phyloP scores from a whole-genome alignment of 2,329 filamentous ascomycete species.

The Venturia pyrina region DNA sequence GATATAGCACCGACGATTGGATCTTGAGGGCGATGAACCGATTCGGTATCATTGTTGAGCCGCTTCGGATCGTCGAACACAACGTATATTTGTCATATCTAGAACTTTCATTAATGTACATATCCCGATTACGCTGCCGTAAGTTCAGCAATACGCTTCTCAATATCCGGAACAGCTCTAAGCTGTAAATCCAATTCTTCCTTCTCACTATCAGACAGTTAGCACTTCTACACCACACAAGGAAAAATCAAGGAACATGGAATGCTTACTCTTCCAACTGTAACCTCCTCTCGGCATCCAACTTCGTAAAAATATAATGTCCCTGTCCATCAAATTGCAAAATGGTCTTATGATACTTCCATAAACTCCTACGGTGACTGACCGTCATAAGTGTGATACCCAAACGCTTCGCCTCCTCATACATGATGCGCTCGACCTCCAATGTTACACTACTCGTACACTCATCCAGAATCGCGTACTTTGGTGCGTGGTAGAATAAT shows the following conservation, averaged over 20 bases:
- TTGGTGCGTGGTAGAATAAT: slow-evolving; percentile 84
- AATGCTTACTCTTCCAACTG: slow-evolving; percentile 66
- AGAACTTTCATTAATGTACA: not conserved
- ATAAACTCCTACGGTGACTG: slow-evolving; percentile 78
- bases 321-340: slow-evolving; percentile 96
- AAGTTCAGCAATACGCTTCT: slow-evolving; percentile 75
- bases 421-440: slow-evolving; percentile 92
- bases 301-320: slow-evolving; percentile 74
- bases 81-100: not conserved
- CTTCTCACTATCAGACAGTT: slow-evolving; percentile 52
- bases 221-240: slow-evolving; percentile 1
- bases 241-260: slow-evolving; percentile 13
- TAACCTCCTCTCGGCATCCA: slow-evolving; percentile 80
- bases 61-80: not conserved
- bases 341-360: slow-evolving; percentile 93
- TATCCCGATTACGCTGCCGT: slow-evolving; percentile 24
- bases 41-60: not conserved
- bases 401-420: slow-evolving; percentile 84
- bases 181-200: slow-evolving; percentile 84
- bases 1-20: no score
- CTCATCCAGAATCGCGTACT: slow-evolving; percentile 93
- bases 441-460: slow-evolving; percentile 93
- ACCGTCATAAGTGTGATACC: slow-evolving; percentile 97
- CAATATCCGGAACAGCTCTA: slow-evolving; percentile 76
- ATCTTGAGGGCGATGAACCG: no score